Evolutionary conservation across 495 filamentous ascomycete genomes (phyloP), one percentile per base, ranked within the genome.

Genomic region (Hypoxylon crocopeplum): DNA sequence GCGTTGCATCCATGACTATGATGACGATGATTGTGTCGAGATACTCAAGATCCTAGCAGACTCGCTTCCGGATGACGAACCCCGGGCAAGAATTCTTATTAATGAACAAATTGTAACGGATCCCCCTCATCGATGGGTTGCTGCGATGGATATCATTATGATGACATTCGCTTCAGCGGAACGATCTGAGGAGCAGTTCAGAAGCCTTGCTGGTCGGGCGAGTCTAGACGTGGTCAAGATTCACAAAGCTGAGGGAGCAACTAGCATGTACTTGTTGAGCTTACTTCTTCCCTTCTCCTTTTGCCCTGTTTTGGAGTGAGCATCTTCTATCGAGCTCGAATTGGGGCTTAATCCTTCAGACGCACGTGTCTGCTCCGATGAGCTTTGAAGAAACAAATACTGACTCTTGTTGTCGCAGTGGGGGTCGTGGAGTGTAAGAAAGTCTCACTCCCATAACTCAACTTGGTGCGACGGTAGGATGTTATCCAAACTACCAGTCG

Each of bases 1-100:
- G 3, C 72, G 74, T 27, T 67, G 73, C 17, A 25, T 71, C 13
- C 69, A 73, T 13, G 69, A 76, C 38, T 76, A 69, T 24, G 65
- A 67, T 10, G 74, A 76, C 50, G 62, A 68, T 10, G 69, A 71
- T 0, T 64, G 64, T 3, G 48, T 61, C 24, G 56, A 54, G 7
- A 69, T 74, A 33, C 50, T 69, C n/a, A 48, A 34, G 37, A 67
- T 69, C 40, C 33, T 70, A 25, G 56, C 65, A 5, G 40, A 39
- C 24, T 53, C 57, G 20, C 42, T 60, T 45, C 61, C 56, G 19
- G 30, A 51, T 2, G 57, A 54, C 0, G 56, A 59, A 5, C 56
- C 56, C 2, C 40, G 12, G 10, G 68, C 66, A 7, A 39, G 56
- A 22, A 53, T 76, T n/a, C 27, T 73, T 20, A 63, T 76, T 21